Conservation (phyloP, 352 stramenopile species). For the Pelagophyceae sp. region DNA sequence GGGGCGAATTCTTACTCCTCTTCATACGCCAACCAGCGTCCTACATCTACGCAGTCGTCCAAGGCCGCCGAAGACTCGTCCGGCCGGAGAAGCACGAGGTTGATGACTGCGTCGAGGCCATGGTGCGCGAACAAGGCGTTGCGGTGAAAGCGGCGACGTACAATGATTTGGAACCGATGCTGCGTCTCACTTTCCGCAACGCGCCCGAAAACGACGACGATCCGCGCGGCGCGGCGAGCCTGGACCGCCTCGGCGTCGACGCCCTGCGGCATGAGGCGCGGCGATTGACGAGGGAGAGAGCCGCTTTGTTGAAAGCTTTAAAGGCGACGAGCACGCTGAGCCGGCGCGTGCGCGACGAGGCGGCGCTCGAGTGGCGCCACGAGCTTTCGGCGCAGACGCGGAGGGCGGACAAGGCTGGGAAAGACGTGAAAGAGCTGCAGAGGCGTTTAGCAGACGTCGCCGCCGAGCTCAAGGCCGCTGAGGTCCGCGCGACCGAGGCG, state of each 20-base stretch:
- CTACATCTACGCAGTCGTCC: too few relatives aligned
- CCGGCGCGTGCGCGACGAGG: neutral
- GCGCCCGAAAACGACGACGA: neutral
- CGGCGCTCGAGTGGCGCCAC: constrained; percentile 14
- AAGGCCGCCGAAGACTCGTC: neutral
- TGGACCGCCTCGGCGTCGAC: neutral
- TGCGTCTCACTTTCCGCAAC: neutral
- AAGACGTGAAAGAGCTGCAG: neutral
- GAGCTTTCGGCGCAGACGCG: neutral
- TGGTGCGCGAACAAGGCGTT: neutral
- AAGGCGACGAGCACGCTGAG: neutral
- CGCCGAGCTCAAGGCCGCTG: too few relatives aligned
- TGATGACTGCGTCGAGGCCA: neutral
- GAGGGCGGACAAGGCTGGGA: neutral
- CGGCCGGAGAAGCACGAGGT: neutral
- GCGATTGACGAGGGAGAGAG: neutral
- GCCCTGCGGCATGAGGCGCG: neutral
- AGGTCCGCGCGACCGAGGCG: neutral
- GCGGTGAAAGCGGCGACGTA: neutral
- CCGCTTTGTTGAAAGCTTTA: neutral
- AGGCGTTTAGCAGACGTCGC: too few relatives aligned
- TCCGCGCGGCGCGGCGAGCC: neutral
- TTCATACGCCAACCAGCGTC: too few relatives aligned
- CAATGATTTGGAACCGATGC: neutral
- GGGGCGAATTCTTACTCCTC: constrained; percentile 14